These are phyloP conservation scores for Fusarium sp. DNA, from an alignment of 2,329 filamentous ascomycete species.

Conservation along the genomic window DNA sequence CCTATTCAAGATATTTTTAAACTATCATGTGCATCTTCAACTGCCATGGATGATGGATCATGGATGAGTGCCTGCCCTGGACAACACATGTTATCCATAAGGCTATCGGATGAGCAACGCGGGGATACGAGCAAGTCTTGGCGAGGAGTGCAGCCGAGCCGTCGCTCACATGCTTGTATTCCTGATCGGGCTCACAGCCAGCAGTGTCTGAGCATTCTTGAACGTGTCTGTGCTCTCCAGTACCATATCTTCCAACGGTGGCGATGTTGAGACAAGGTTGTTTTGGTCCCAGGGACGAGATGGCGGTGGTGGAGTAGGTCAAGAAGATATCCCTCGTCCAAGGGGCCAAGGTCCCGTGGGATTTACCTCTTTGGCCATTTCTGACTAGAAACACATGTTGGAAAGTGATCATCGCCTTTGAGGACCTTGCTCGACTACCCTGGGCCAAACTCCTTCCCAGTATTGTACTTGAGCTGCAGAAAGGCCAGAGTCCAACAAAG, in stretches of 20 bases:
- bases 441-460: neutral
- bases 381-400: neutral
- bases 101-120: neutral
- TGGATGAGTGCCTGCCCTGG: neutral
- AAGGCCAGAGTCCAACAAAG: neutral
- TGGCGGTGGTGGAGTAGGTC: neutral
- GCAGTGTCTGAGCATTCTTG: neutral
- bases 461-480: neutral
- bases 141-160: neutral
- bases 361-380: neutral
- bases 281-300: neutral
- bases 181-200: neutral
- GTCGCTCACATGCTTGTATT: neutral
- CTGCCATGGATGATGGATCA: neutral
- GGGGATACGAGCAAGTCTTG: neutral
- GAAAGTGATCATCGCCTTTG: neutral
- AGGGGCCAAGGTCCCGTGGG: neutral
- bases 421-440: neutral
- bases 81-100: neutral
- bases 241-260: neutral
- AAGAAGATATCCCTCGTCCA: neutral
- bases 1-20: neutral
- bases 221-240: neutral
- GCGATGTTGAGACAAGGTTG: neutral
- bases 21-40: neutral